Base-by-base conservation (phyloP, 208 protist genomes). In the Wallacemonas collosoma region DNA sequence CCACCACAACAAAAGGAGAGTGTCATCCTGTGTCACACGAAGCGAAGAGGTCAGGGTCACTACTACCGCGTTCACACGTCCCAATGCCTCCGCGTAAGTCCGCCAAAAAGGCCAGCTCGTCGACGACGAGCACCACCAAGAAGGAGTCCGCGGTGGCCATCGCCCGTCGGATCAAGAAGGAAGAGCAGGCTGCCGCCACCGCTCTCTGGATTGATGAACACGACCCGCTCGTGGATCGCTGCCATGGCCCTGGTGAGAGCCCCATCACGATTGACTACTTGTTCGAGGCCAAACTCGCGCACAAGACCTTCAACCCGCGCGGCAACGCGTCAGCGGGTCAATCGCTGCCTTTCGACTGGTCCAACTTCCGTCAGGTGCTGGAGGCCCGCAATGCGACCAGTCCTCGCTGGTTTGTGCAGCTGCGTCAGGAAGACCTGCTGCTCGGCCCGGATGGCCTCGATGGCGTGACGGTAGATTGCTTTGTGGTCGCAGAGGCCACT, bases 371-470 rank as follows among this genome's bases (percentile, higher is more conserved):
- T 15, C 62, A 69, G 45, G 84, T 80, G 26, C 73, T 96, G 43
- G 83, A 87, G 63, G 66, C 47, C 41, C 90, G 91, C 56, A 79
- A 50, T 3, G 72, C 73, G 35, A 81, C 9, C 15, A 93, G 87
- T 67, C 91, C 89, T 5, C 89, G 91, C 38, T 96, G 91, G 91
- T 96, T 91, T 51, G 80, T 96, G 61, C 91, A 96, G 77, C 71
- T 96, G 12, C 91, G 91, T 41, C 83, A 96, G 66, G 89, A 96
- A 51, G 87, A 94, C 68, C 84, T 96, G 26, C 76, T 96, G 15
- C 72, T 80, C 7, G 89, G 85, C 38, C 77, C 74, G 11, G 83
- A 92, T 55, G 87, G 83, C n/a, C 77, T 96, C 60, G 88, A 93
- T 11, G 91, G 91, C 5, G 88, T 93, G 9, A 89, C 82, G 53